phyloP scores from a whole-genome alignment of 768 basidiomycete species.

The Boletus barrowsii region DNA sequence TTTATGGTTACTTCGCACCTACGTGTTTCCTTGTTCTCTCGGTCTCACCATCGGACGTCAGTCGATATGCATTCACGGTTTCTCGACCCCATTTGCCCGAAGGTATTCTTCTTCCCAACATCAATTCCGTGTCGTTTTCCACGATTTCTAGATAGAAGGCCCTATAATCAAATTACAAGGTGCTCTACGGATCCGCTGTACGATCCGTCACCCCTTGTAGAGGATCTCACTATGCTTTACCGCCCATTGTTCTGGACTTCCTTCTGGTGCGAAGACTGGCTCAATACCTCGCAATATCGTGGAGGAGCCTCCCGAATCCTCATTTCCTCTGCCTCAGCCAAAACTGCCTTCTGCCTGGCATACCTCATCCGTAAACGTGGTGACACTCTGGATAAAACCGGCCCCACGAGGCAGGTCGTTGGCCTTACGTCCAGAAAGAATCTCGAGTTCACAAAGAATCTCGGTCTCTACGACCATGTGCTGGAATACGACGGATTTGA shows the following conservation, averaged over 20 bases:
- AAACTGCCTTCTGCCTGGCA: slow-evolving; percentile 69
- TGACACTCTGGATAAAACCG: background rate
- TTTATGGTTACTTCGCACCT: slow-evolving; percentile 63
- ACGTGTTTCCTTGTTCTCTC: slow-evolving; percentile 53
- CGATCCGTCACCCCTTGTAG: slow-evolving; percentile 40
- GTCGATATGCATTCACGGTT: slow-evolving; percentile 52
- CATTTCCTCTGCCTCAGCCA: slow-evolving; percentile 69
- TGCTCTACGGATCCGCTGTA: slow-evolving; percentile 58
- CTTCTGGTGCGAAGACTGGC: slow-evolving; percentile 74
- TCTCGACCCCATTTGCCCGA: slow-evolving; percentile 60
- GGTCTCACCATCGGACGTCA: slow-evolving; percentile 50
- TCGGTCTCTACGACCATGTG: slow-evolving; percentile 57
- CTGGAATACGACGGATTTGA: slow-evolving; percentile 51
- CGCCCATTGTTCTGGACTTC: slow-evolving; percentile 74
- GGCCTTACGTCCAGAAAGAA: slow-evolving; percentile 63
- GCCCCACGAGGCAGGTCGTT: slow-evolving; percentile 38
- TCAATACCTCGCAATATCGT: slow-evolving; percentile 49
- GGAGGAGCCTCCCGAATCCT: slow-evolving; percentile 47
- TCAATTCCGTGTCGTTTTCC: background rate
- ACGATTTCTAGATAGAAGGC: slow-evolving; percentile 51
- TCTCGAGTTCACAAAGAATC: slow-evolving; percentile 47
- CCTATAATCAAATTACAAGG: slow-evolving; percentile 66
- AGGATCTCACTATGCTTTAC: slow-evolving; percentile 70
- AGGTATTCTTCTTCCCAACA: slow-evolving; percentile 33
- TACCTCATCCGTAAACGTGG: slow-evolving; percentile 53